Conservation (phyloP, 768 basidiomycete genomes). For the Gelatoporia subvermispora region DNA sequence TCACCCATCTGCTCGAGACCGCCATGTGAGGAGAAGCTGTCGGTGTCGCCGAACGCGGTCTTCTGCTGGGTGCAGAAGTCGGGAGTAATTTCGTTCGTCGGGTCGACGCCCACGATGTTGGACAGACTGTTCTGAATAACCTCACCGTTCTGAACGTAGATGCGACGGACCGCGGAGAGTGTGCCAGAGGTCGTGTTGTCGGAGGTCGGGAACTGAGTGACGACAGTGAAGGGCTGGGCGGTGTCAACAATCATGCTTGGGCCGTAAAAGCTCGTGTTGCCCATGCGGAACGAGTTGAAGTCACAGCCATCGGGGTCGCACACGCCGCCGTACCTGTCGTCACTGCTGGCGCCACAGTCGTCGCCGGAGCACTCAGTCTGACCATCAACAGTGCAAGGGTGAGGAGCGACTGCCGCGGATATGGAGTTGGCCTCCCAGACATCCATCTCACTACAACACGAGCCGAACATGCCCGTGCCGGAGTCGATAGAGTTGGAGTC, state of each 20-base stretch:
- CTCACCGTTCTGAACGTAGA: constrained; percentile 49
- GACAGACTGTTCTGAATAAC: constrained; percentile 47
- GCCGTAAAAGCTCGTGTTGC: constrained; percentile 42
- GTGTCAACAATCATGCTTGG: constrained; percentile 45
- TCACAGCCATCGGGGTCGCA: constrained; percentile 57
- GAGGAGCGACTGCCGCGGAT: constrained; percentile 45
- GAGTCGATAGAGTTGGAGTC: constrained; percentile 36
- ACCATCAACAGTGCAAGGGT: constrained; percentile 37
- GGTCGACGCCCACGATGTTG: constrained; percentile 38
- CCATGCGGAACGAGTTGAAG: constrained; percentile 59
- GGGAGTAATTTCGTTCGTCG: constrained; percentile 43
- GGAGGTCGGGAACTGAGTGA: constrained; percentile 52
- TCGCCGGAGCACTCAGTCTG: constrained; percentile 38
- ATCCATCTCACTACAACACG: constrained; percentile 56
- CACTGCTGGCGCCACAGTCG: constrained; percentile 24
- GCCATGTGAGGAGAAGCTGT: constrained; percentile 36
- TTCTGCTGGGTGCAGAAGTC: constrained; percentile 43
- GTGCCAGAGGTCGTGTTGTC: constrained; percentile 39
- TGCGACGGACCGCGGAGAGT: constrained; percentile 46
- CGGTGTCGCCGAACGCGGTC: constrained; percentile 38
- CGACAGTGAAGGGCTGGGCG: constrained; percentile 45
- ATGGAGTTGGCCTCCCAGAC: constrained; percentile 52
- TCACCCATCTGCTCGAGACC: constrained; percentile 33
- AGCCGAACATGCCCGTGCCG: constrained; percentile 38
- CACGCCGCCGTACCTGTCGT: constrained; percentile 35